Evolutionary conservation across 179 eudicot species (phyloP).

Genomic region (Spinacia oleracea): DNA sequence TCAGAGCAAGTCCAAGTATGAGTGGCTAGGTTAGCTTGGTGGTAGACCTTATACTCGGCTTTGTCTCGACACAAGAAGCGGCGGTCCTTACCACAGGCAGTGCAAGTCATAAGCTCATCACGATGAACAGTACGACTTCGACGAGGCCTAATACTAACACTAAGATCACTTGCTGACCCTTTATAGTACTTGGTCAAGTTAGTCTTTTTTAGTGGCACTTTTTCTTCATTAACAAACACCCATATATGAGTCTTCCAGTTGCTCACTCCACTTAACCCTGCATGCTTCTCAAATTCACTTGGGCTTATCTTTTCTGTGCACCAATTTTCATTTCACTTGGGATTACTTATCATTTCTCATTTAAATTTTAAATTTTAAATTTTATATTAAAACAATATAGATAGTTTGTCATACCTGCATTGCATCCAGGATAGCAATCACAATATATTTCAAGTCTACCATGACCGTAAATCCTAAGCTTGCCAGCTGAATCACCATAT

Average conservation of each 20-base stretch:
- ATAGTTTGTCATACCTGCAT: no score
- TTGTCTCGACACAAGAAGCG: conserved; percentile 9
- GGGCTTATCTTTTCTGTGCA: conserved; percentile 21
- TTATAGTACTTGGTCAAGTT: conserved; percentile 30
- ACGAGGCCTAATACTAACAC: conserved; percentile 14
- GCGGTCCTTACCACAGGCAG: conserved; percentile 22
- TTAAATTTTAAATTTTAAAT: no score
- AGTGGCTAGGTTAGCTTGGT: conserved; percentile 10
- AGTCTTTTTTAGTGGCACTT: conserved; percentile 18
- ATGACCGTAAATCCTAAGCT: conserved; percentile 12
- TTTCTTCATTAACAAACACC: conserved; percentile 10
- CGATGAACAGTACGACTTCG: conserved; percentile 12
- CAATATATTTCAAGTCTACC: conserved; percentile 31
- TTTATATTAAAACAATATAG: no score
- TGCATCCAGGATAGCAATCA: conserved; percentile 19
- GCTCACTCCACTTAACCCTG: conserved; percentile 1
- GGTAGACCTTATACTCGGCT: conserved; percentile 17
- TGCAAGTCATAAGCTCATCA: conserved; percentile 27
- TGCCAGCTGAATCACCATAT: conserved; percentile 30
- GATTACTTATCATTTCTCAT: no score
- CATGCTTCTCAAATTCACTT: conserved; percentile 32
- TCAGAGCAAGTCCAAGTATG: conserved; percentile 25
- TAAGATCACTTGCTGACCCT: conserved; percentile 17
- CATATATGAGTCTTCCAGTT: conserved; percentile 27
- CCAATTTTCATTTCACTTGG: no score